phyloP scores from a whole-genome alignment of 352 stramenopile genomes.

The Pythium brachiatum region DNA sequence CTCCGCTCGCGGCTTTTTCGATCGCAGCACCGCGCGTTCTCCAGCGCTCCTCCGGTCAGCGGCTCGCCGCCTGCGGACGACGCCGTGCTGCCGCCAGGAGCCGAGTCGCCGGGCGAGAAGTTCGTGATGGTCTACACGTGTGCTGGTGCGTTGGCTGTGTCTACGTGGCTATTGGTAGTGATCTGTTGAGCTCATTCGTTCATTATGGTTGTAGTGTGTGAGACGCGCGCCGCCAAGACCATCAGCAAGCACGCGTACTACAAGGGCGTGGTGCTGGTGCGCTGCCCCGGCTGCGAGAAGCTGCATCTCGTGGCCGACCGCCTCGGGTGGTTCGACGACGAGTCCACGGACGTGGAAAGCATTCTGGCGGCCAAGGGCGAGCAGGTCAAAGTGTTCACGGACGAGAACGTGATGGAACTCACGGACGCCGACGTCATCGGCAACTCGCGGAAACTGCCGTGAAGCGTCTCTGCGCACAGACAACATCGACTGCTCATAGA shows the following conservation, averaged over 20 bases:
- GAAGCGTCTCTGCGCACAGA: no score
- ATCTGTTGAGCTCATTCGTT: neutral
- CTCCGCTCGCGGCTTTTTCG: neutral
- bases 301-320: slow-evolving; percentile 97
- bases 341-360: slow-evolving; percentile 86
- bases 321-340: slow-evolving; percentile 92
- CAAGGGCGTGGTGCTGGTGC: slow-evolving; percentile 97
- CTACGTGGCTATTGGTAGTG: neutral
- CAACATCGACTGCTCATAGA: neutral
- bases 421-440: slow-evolving; percentile 74
- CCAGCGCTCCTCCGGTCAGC: slow-evolving; percentile 10
- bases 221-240: slow-evolving; percentile 96
- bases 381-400: slow-evolving; percentile 65
- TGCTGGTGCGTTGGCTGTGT: slow-evolving; percentile 35
- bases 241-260: slow-evolving; percentile 97
- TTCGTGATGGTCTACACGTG: slow-evolving; percentile 99
- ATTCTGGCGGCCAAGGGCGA: slow-evolving; percentile 77
- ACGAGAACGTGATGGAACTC: slow-evolving; percentile 80
- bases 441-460: slow-evolving; percentile 12
- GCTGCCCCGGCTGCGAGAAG: slow-evolving; percentile 97
- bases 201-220: slow-evolving; percentile 76
- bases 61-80: slow-evolving; percentile 7
- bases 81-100: slow-evolving; percentile 36
- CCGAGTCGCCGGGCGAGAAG: slow-evolving; percentile 88
- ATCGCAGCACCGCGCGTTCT: slow-evolving; percentile 9